Evolutionary conservation across 2,329 filamentous ascomycete genomes (phyloP).

Genomic region (Lojkania enalia): DNA sequence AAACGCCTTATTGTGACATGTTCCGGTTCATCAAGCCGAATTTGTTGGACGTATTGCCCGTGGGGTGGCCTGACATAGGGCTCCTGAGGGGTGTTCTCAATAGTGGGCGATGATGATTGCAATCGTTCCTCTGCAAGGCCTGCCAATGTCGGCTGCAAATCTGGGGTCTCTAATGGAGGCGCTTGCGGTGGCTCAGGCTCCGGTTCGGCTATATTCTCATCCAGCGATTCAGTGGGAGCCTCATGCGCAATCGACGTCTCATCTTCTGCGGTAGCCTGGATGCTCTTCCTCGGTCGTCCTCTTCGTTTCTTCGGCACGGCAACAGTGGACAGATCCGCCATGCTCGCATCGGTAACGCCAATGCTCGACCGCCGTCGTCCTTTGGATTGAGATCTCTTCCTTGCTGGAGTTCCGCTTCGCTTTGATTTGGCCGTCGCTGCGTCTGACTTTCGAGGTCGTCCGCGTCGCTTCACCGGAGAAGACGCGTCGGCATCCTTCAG

Average conservation of each 20-base stretch:
- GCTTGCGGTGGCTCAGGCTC: neutral
- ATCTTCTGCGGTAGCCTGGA: constrained; percentile 23
- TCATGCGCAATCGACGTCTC: constrained; percentile 16
- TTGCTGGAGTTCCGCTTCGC: constrained; percentile 38
- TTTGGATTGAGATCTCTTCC: constrained; percentile 29
- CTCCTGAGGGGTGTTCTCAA: neutral
- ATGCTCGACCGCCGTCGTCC: constrained; percentile 16
- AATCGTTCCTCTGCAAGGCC: neutral
- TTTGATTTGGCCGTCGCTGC: constrained; percentile 28
- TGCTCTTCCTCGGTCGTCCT: constrained; percentile 39
- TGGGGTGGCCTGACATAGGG: neutral
- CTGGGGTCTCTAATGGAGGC: neutral
- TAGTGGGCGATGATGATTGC: neutral
- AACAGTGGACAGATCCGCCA: constrained; percentile 30
- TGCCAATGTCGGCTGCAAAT: neutral
- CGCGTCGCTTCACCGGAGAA: constrained; percentile 43
- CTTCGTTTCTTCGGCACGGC: constrained; percentile 33
- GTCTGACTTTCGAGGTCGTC: constrained; percentile 44
- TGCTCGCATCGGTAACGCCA: constrained; percentile 22
- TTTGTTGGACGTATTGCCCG: neutral
- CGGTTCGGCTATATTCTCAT: neutral
- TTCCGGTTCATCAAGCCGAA: no score
- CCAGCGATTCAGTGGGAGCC: neutral
- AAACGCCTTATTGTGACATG: no score
- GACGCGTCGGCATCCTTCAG: constrained; percentile 45